Base-by-base conservation (phyloP, 2,329 filamentous ascomycete species). In the Fusarium pseudograminearum region DNA sequence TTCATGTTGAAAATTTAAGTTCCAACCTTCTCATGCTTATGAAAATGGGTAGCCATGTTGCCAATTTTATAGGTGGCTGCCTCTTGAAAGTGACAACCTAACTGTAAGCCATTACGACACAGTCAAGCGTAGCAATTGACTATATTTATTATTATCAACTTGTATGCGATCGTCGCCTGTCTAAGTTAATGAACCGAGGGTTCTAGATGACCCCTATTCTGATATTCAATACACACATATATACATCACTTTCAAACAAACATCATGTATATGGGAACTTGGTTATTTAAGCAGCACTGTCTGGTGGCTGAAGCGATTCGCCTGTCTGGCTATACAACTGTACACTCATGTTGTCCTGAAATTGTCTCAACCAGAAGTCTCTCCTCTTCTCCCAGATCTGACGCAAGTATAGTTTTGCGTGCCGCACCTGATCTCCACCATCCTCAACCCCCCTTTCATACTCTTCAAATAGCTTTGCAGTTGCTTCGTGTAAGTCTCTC, bases 361-460 rank as follows among this genome's bases (percentile, higher is more conserved):
- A 56, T 30, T 70, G 70, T 14, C 45, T 40, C 40, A 74, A 42
- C 79, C 79, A 81, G 59, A 79, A 79, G 5, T 74, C 69, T 40
- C 56, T 74, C 18, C 79, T 72, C 5, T 60, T 58, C 3, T 34
- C 45, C 16, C 72, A 60, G 28, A 81, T 65, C 15, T 61, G 73
- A 10, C 77, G 67, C 24, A 77, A 33, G 40, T 81, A 81, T 58
- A 77, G 79, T 14, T 68, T 65, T 18, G 78, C 78, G 24, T 71
- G 74, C 1, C 64, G 38, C 1, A 34, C 62, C 16, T 66, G 42
- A 24, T 80, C 63, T 10, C 50, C 63, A 0, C 77, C 72, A 10
- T 61, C 31, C 1, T 59, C 46, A 11, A 78, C 30, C 41, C 81
- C 79, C n/a, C 67, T 66, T 41, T 75, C 65, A 45, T 77, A 81